A percentile compares a stretch with the other conserved stretches of the same genome.
Conservation (phyloP, 2,329 filamentous ascomycete species). For the Colletotrichum sp. region DNA sequence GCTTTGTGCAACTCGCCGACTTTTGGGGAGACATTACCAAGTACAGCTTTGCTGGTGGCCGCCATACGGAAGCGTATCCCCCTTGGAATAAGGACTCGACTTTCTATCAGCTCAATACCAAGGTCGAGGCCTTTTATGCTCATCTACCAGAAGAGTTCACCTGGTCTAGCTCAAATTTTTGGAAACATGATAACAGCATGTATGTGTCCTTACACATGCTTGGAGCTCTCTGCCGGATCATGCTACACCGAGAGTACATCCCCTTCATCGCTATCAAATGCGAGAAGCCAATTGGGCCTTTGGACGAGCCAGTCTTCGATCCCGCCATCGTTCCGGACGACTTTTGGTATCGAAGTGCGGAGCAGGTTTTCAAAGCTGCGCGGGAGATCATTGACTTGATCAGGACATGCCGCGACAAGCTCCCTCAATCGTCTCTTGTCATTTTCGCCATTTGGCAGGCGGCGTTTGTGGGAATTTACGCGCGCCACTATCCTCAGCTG, state of each 20-base stretch:
- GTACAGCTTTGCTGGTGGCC: conserved; percentile 58
- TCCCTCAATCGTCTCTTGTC: conserved; percentile 72
- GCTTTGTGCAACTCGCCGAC: conserved; percentile 63
- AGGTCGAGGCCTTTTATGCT: conserved; percentile 58
- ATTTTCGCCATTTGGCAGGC: conserved; percentile 73
- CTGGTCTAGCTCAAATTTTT: conserved; percentile 66
- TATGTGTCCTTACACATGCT: conserved; percentile 73
- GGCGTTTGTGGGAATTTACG: conserved; percentile 70
- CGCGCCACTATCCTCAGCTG: conserved; percentile 72
- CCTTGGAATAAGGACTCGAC: conserved; percentile 64
- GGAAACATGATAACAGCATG: conserved; percentile 69
- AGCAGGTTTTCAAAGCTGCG: conserved; percentile 66
- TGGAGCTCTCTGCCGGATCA: conserved; percentile 68
- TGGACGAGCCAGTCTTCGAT: conserved; percentile 63
- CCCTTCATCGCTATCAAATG: conserved; percentile 69
- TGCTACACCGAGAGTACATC: conserved; percentile 72
- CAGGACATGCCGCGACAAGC: conserved; percentile 63
- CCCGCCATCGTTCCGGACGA: conserved; percentile 50
- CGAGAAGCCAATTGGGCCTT: conserved; percentile 53
- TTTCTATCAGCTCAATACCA: conserved; percentile 58
- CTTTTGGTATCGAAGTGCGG: conserved; percentile 69
- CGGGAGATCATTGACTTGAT: conserved; percentile 70
- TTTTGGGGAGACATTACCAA: conserved; percentile 64
- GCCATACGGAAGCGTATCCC: conserved; percentile 51
- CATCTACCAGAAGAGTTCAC: conserved; percentile 31